Base-by-base conservation (phyloP, 768 basidiomycete species). In the Termitomyces sp. region DNA sequence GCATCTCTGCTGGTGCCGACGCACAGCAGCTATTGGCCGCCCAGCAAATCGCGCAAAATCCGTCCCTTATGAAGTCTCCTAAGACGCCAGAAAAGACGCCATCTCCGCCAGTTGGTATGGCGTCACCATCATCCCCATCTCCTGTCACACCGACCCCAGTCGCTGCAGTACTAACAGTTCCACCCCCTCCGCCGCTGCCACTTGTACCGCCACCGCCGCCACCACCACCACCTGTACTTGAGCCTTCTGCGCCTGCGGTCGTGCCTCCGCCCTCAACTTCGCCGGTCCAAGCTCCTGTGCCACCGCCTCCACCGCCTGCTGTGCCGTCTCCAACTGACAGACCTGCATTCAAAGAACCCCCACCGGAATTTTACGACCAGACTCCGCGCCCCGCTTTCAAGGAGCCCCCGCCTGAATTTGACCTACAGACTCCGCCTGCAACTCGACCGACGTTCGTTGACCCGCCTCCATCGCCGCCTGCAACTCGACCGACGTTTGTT, bases 1-100 rank as follows among this genome's bases (percentile, higher is more conserved):
- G 81, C 57, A 84, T 96, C 55, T 88, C 89, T 2, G 80, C 83
- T 3, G 89, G 86, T 27, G 81, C 81, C 4, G 88, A 93, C 61
- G 75, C 84, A 2, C 79, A 84, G 60, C 87, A 92, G 60, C 75
- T 91, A 15, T 80, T 93, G 18, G 85, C 84, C 15, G 86, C 84
- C 37, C 87, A 93, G 67, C 82, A 86, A 63, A 76, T 80, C 45
- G 82, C 82, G 2, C 83, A 84, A 66, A 81, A 81, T 57, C 76
- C 79, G 53, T 78, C 78, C 2, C 63, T 79, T 20, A 70, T 70
- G 15, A 73, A 68, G 49, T 67, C 70, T 41, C 64, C 64, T n/a
- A 71, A 67, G 64, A 75, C 76, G 15, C 72, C 76, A 31, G 70
- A 72, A 24, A 57, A 67, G 3, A 65, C 75, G 33, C 61, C 62